phyloP scores from a whole-genome alignment of 1,139 yeast genomes.

The Hyphopichia burtonii region DNA sequence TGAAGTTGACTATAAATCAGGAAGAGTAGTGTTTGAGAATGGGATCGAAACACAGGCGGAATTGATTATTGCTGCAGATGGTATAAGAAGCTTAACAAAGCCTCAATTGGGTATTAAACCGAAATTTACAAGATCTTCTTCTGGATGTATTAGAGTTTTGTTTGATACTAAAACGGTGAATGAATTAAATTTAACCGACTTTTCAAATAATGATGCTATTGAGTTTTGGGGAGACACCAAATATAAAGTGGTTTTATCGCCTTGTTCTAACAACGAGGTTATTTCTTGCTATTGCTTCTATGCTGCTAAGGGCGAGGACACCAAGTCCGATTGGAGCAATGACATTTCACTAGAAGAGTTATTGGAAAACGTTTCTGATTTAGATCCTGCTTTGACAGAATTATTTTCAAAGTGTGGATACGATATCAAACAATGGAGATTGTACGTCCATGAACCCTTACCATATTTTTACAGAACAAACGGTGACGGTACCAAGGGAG shows the following conservation, averaged over 20 bases:
- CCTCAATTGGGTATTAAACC: constrained; percentile 16
- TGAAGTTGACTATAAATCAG: constrained; percentile 13
- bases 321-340: constrained; percentile 20
- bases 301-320: constrained; percentile 12
- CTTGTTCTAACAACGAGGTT: constrained; percentile 23
- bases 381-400: constrained; percentile 20
- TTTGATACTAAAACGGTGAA: constrained; percentile 19
- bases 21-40: constrained; percentile 14
- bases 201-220: constrained; percentile 23
- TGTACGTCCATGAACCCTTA: constrained; percentile 26
- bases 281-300: constrained; percentile 27
- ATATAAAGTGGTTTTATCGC: constrained; percentile 24
- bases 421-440: constrained; percentile 30
- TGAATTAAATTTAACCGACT: constrained; percentile 14
- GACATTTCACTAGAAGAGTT: constrained; percentile 20
- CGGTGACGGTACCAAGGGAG: constrained; percentile 10
- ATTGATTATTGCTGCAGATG: constrained; percentile 19
- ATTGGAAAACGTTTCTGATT: constrained; percentile 14
- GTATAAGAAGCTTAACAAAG: constrained; percentile 16
- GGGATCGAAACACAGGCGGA: constrained; percentile 13
- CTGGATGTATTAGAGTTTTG: constrained; percentile 21
- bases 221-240: constrained; percentile 25
- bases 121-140: constrained; percentile 12
- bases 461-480: constrained; percentile 20
- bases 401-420: constrained; percentile 23